These are phyloP conservation scores for Triticum monococcum DNA, from an alignment of 176 grass and related monocot genomes.

Conservation along the genomic window DNA sequence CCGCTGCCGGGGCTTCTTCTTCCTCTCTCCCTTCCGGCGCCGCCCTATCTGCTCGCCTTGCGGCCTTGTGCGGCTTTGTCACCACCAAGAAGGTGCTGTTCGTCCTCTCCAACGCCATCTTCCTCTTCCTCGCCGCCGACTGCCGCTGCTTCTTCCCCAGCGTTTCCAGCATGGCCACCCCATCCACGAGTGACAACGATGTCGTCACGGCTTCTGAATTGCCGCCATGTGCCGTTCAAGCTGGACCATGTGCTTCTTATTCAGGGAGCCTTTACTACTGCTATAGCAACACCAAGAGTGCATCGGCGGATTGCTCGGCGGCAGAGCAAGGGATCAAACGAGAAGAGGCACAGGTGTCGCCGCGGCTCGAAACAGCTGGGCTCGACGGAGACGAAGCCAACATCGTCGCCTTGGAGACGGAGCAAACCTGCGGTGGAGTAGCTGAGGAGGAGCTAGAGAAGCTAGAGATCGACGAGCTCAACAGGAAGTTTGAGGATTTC, in stretches of 20 bases:
- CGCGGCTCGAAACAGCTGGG: neutral
- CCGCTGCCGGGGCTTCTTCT: neutral
- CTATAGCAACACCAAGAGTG: neutral
- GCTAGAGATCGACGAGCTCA: constrained; percentile 33
- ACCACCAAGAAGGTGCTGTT: constrained; percentile 29
- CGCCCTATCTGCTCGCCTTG: neutral
- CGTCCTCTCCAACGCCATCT: constrained; percentile 28
- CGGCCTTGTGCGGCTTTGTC: neutral
- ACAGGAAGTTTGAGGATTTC: constrained; percentile 41
- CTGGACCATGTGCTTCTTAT: neutral
- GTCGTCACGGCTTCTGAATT: neutral
- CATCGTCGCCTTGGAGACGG: neutral
- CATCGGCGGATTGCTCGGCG: neutral
- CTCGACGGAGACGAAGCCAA: neutral
- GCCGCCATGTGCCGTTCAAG: neutral
- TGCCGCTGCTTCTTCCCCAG: neutral
- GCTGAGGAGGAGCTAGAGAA: neutral
- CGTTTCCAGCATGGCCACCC: neutral
- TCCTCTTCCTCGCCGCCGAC: constrained; percentile 29
- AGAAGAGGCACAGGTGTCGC: neutral
- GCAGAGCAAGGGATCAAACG: neutral
- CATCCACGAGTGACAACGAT: neutral
- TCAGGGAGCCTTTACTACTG: neutral
- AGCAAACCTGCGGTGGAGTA: neutral
- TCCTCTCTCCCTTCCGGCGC: neutral